Evolutionary conservation across 2,329 filamentous ascomycete genomes (phyloP), one percentile per base, ranked within the genome.

Genomic region (Verticillium nonalfalfae): DNA sequence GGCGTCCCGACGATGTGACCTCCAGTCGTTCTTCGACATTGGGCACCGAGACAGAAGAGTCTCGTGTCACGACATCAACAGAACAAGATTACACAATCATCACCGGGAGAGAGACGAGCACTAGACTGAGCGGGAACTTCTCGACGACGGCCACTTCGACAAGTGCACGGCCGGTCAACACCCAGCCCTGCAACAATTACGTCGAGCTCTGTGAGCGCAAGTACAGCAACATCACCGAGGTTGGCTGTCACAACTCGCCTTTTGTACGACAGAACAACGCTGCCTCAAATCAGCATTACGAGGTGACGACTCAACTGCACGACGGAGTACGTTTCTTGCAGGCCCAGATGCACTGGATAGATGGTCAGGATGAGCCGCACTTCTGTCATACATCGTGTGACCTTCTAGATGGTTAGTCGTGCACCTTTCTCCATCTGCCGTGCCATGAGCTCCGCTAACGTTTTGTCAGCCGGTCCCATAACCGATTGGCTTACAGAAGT

Each of bases 381-480:
- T 91, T 95, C 68, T 97, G 93, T 75, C 93, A 97, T 73, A 91
- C 90, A 1, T 87, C 84, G 56, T 97, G 93, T 75, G 85, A 92
- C 66, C 78, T 97, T 3, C 83, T 97, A 36, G 88, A 97, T 67
- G 64, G 64, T 62, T 26, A 39, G 63, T 55, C 52, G 9, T 14
- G 33, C 7, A 14, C 54, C 15, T 34, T 26, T 26, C 26, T 26
- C 26, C 54, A 5, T 56, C 31, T 33, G 15, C 26, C 31, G 26
- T 56, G 26, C 15, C 15, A n/a, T 31, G 54, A 56, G 6, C 15
- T 13, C 14, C 15, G 21, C 63, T 65, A 59, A 65, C 59, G 13
- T 14, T 13, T 0, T 13, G 2, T 11, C 26, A 65, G 90, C 85
- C 1, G 93, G 94, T 0, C 87, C 90, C 7, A 89, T 95, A 58